Evolutionary conservation across 2,329 filamentous ascomycete genomes (phyloP).

Genomic region (Talaromyces sp.): DNA sequence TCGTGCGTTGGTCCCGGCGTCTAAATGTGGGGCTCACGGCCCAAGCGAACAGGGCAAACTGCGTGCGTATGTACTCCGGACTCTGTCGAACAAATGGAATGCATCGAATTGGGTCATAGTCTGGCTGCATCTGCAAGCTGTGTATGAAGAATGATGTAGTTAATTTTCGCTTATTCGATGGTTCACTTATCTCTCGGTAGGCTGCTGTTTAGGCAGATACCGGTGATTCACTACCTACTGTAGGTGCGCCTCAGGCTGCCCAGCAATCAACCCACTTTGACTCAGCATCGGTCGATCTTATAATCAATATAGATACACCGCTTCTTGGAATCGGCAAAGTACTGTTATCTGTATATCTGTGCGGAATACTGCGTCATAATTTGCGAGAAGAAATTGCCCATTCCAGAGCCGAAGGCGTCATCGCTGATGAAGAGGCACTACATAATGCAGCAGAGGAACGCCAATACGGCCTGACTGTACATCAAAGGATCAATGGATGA

Average conservation of each 20-base stretch:
- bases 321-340: conserved; percentile 43
- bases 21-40: conserved; percentile 4
- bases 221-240: not conserved
- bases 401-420: too few relatives aligned
- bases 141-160: not conserved
- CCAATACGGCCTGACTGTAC: too few relatives aligned
- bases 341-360: conserved; percentile 53
- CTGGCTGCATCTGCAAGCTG: too few relatives aligned
- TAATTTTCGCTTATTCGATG: too few relatives aligned
- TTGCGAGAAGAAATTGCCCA: too few relatives aligned
- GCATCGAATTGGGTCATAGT: conserved; percentile 41
- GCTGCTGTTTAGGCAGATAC: not conserved
- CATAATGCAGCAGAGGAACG: too few relatives aligned
- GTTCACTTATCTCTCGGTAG: not conserved
- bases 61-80: too few relatives aligned
- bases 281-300: conserved; percentile 60
- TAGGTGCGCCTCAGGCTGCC: too few relatives aligned
- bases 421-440: too few relatives aligned
- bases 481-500: too few relatives aligned
- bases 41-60: not conserved
- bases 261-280: too few relatives aligned
- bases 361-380: too few relatives aligned
- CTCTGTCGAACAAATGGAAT: not conserved
- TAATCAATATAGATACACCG: conserved; percentile 57
- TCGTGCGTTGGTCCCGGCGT: not conserved